These are phyloP conservation scores for Mycocentrospora acerina DNA, from an alignment of 2,329 filamentous ascomycete genomes.

Conservation along the genomic window DNA sequence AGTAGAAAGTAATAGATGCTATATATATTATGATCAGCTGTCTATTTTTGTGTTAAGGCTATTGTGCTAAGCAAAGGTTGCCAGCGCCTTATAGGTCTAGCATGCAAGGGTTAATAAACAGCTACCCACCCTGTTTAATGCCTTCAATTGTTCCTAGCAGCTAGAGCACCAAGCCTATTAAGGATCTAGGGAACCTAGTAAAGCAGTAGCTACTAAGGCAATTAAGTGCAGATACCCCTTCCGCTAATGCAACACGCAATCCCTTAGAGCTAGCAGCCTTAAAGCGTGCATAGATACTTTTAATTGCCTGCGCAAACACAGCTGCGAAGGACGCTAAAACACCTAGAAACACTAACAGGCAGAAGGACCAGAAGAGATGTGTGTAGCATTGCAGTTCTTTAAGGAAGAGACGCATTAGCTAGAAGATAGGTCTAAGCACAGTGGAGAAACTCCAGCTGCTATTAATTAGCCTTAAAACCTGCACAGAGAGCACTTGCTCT, in stretches of 20 bases:
- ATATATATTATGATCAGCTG: neutral
- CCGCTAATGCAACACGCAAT: too few species aligned
- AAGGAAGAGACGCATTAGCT: neutral
- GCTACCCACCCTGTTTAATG: neutral
- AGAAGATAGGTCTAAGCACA: too few species aligned
- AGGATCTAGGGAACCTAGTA: too few species aligned
- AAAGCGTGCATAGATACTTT: too few species aligned
- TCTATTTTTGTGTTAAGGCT: neutral
- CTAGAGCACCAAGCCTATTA: neutral
- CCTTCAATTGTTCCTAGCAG: neutral
- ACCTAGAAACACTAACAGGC: too few species aligned
- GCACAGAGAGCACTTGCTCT: too few species aligned
- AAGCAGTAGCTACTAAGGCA: too few species aligned
- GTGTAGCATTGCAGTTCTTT: neutral
- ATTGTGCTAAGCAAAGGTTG: neutral
- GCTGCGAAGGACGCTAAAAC: conserved; percentile 1
- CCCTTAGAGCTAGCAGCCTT: too few species aligned
- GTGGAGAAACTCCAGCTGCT: too few species aligned
- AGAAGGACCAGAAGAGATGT: neutral
- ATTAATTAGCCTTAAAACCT: too few species aligned
- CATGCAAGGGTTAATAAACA: neutral
- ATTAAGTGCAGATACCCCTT: too few species aligned
- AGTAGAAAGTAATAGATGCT: conserved; percentile 2
- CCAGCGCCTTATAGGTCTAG: neutral
- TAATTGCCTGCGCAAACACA: too few species aligned